phyloP scores from a whole-genome alignment of 768 basidiomycete species.

The Mycena olivaceomarginata region DNA sequence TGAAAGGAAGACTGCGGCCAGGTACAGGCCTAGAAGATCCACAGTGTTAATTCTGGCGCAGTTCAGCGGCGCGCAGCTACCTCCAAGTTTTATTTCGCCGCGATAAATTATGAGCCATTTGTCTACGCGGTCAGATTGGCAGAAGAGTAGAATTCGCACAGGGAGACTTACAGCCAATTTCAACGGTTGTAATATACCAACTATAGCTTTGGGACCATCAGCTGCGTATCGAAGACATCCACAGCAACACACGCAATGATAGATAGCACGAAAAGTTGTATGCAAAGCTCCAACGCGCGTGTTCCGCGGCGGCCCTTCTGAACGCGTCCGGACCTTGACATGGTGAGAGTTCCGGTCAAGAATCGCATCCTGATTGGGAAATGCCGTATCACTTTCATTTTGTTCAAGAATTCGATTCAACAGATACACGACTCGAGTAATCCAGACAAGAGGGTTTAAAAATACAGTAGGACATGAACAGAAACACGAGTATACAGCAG shows the following conservation, averaged over 20 bases:
- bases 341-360: constrained; percentile 3
- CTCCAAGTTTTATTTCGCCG: constrained; percentile 26
- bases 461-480: constrained; percentile 36
- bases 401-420: too few species aligned
- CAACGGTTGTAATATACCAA: constrained; percentile 23
- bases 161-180: constrained; percentile 32
- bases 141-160: neutral
- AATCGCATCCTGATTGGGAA: neutral
- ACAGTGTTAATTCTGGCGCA: neutral
- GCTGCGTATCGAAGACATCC: neutral
- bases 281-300: constrained; percentile 17
- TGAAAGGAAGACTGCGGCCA: constrained; percentile 50
- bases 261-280: constrained; percentile 28
- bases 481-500: constrained; percentile 40
- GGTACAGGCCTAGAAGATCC: constrained; percentile 52
- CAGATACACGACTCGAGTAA: constrained; percentile 43
- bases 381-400: too few species aligned
- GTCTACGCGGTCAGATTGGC: neutral
- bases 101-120: constrained; percentile 40
- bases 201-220: constrained; percentile 10
- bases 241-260: constrained; percentile 31
- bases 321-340: neutral
- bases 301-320: constrained; percentile 10
- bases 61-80: constrained; percentile 1
- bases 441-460: constrained; percentile 42